Conservation (phyloP, 2,329 filamentous ascomycete genomes). For the Nothomitra cinnamomea region DNA sequence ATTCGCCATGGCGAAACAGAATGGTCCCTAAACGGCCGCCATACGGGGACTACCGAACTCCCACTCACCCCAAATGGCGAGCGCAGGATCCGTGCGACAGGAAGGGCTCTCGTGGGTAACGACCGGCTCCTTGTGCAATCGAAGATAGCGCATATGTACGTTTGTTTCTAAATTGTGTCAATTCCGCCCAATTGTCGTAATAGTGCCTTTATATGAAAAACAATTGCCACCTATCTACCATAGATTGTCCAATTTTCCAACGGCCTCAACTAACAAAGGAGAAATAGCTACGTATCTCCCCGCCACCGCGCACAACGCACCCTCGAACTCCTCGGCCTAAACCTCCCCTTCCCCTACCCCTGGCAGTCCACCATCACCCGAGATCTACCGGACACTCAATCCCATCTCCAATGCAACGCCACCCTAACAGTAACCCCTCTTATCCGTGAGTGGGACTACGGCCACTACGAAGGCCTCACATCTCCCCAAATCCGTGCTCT, state of each 20-base stretch:
- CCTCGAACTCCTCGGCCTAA: constrained; percentile 37
- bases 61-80: constrained; percentile 69
- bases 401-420: constrained; percentile 28
- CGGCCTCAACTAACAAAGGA: neutral
- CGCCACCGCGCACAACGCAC: constrained; percentile 71
- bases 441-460: constrained; percentile 78
- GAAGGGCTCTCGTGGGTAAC: constrained; percentile 64
- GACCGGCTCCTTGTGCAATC: constrained; percentile 72
- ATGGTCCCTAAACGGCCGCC: constrained; percentile 75
- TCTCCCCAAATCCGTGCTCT: constrained; percentile 46
- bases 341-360: neutral
- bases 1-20: constrained; percentile 87
- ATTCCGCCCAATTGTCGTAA: too few relatives aligned
- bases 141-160: constrained; percentile 68
- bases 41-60: constrained; percentile 78
- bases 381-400: constrained; percentile 19
- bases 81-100: constrained; percentile 58
- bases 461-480: constrained; percentile 70
- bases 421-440: constrained; percentile 50
- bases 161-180: too few relatives aligned
- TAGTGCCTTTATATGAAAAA: neutral
- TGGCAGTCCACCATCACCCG: neutral
- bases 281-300: constrained; percentile 59
- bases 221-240: neutral
- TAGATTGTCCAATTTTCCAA: constrained; percentile 2